Evolutionary conservation across 169 alveolate genomes (phyloP), one percentile per base, ranked within the genome.

Genomic region (Eimeria falciformis): DNA sequence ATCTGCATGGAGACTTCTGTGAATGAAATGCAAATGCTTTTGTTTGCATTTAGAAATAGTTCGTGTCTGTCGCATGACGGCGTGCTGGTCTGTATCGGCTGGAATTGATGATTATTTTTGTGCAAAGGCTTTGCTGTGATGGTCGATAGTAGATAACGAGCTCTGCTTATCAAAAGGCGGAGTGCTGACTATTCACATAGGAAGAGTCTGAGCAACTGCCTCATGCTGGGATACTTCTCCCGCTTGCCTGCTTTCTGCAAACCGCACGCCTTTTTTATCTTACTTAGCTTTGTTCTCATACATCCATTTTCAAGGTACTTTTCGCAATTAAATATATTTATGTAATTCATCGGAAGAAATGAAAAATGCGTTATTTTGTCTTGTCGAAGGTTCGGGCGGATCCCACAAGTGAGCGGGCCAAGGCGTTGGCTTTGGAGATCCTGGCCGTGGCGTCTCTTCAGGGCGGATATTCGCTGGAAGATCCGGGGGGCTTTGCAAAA

Each of bases 391-490:
- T 83, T 33, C 11, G 25, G 65, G 7, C 62, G 12, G 93, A 88
- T 53, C 62, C 46, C 47, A 56, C 84, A 7, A 46, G 47, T 45
- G 45, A 66, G 29, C 50, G 29, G 53, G 93, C 93, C 55, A 68
- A 88, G 25, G 68, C 27, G 23, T 27, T 88, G 43, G 86, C 81
- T 1, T 69, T 62, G 77, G 87, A 88, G 55, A 43, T 88, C 29
- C 69, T 62, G 11, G 87, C 77, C 21, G 93, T 88, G 21, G 93
- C 87, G 4, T 75, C 93, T 1, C 87, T 88, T 18, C 93, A 88
- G 62, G 94, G 94, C 3, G 98, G 98, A 9, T 96, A 96, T 91
- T 89, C 90, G 71, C 93, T 96, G 43, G 96, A 96, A 90, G 97
- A 96, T 81, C 96, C 97, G 0, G 96, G 97, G 18, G 69, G 73